Percentiles rank a stretch among this genome's conserved stretches.
Evolutionary conservation across 2,329 filamentous ascomycete species (phyloP).

Genomic region (Alternaria sp.): DNA sequence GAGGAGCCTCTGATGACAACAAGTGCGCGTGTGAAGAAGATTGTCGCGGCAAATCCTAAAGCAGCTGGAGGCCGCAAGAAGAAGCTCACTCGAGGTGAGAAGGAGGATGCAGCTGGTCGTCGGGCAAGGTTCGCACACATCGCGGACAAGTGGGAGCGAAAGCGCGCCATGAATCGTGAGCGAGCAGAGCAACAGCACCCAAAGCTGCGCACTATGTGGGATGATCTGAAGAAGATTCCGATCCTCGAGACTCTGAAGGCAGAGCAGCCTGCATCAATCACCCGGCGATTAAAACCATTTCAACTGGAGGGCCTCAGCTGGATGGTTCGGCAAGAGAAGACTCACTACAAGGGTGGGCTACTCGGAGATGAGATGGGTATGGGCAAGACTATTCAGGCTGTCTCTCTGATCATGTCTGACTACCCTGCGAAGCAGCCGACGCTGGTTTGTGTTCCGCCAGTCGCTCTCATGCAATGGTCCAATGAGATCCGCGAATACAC

Average conservation of each 20-base stretch:
- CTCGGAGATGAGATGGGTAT: constrained; percentile 99
- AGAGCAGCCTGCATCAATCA: constrained; percentile 78
- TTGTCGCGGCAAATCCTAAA: constrained; percentile 16
- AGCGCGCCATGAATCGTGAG: constrained; percentile 64
- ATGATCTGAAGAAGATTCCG: constrained; percentile 72
- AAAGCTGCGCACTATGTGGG: constrained; percentile 84
- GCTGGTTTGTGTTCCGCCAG: constrained; percentile 88
- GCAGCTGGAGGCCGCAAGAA: constrained; percentile 31
- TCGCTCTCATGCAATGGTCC: constrained; percentile 94
- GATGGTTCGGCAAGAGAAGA: constrained; percentile 91
- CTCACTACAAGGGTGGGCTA: constrained; percentile 84
- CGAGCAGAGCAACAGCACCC: constrained; percentile 81
- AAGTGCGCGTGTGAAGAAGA: constrained; percentile 28
- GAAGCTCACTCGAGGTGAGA: constrained; percentile 35
- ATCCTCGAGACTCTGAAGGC: constrained; percentile 71
- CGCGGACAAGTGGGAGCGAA: constrained; percentile 51
- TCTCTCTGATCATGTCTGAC: constrained; percentile 97
- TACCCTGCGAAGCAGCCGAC: constrained; percentile 84
- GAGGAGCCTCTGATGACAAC: constrained; percentile 36
- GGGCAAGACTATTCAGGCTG: constrained; percentile 97
- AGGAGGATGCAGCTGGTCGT: constrained; percentile 28
- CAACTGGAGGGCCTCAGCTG: constrained; percentile 93
- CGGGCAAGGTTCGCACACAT: constrained; percentile 44
- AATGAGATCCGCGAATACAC: constrained; percentile 71
- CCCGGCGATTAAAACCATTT: constrained; percentile 86